Conservation (phyloP, 495 filamentous ascomycete species). For the Tuber umbilicatum region DNA sequence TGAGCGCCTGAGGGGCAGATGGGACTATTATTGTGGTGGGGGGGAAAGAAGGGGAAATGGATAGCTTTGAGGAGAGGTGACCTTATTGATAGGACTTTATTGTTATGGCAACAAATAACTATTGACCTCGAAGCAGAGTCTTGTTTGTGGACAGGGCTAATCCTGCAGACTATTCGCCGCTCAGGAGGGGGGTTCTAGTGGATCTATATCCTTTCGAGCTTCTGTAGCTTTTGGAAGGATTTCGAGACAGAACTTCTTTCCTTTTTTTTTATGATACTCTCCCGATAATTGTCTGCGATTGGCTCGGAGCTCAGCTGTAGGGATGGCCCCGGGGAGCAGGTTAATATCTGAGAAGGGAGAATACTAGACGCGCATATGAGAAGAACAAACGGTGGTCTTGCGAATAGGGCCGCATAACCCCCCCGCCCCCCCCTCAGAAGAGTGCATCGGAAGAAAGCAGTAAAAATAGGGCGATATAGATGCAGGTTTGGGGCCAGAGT, state of each 20-base stretch:
- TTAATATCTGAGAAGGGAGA: slow-evolving; percentile 21
- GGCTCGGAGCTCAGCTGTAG: slow-evolving; percentile 13
- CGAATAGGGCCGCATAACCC: slow-evolving; percentile 31
- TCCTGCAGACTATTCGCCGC: slow-evolving; percentile 14
- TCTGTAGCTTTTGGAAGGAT: slow-evolving; percentile 7
- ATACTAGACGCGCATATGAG: slow-evolving; percentile 23
- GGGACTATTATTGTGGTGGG: neutral
- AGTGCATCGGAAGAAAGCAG: slow-evolving; percentile 11
- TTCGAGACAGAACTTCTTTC: slow-evolving; percentile 5
- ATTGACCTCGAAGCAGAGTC: slow-evolving; percentile 5
- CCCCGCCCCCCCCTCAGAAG: slow-evolving; percentile 12
- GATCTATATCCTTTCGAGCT: slow-evolving; percentile 27
- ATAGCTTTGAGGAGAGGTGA: slow-evolving; percentile 1
- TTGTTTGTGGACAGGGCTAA: slow-evolving; percentile 9
- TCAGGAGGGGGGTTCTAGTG: slow-evolving; percentile 18
- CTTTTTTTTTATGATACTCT: neutral
- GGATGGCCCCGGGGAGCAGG: slow-evolving; percentile 22
- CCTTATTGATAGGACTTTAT: neutral
- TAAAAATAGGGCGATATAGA: slow-evolving; percentile 29
- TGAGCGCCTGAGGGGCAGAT: neutral
- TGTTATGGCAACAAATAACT: slow-evolving; percentile 1
- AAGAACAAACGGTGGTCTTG: slow-evolving; percentile 16
- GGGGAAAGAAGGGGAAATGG: neutral
- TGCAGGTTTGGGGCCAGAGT: slow-evolving; percentile 20
- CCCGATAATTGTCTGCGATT: neutral